These are phyloP conservation scores for Pythium phragmitis DNA, from an alignment of 352 stramenopile genomes.

Conservation along the genomic window DNA sequence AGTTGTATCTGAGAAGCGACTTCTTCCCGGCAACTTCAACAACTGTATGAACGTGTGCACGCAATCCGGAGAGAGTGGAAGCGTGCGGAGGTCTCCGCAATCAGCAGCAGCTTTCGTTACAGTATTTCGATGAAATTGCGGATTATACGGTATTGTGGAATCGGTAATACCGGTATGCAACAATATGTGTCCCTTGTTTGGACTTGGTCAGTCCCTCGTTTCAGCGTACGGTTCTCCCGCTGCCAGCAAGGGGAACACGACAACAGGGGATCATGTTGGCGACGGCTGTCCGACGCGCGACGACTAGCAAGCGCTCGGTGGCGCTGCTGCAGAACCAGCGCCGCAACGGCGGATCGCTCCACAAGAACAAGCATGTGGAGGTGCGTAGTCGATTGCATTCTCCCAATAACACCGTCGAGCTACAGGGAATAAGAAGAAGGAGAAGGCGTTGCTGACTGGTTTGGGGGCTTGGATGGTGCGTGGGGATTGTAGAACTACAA, in stretches of 20 bases:
- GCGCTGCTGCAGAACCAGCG: constrained; percentile 60
- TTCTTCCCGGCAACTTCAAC: constrained; percentile 1
- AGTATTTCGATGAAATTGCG: too few relatives aligned
- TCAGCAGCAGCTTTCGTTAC: too few relatives aligned
- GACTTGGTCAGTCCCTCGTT: constrained; percentile 2
- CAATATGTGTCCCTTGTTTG: constrained; percentile 2
- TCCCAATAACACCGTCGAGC: too few relatives aligned
- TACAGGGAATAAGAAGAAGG: neutral
- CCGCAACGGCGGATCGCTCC: constrained; percentile 69
- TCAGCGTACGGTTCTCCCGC: constrained; percentile 3
- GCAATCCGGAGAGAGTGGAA: too few relatives aligned
- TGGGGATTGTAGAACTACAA: constrained; percentile 65
- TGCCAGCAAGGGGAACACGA: neutral
- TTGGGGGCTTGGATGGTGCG: too few relatives aligned
- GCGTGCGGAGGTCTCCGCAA: too few relatives aligned
- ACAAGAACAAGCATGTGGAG: constrained; percentile 87
- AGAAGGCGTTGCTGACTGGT: neutral
- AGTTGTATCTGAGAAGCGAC: too few relatives aligned
- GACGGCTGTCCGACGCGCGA: constrained; percentile 46
- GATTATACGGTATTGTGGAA: too few relatives aligned
- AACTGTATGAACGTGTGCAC: too few relatives aligned
- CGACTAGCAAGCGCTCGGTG: constrained; percentile 39
- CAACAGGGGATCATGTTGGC: constrained; percentile 37
- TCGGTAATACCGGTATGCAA: neutral
- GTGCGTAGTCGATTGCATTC: constrained; percentile 26